phyloP scores from a whole-genome alignment of 2,329 filamentous ascomycete species.

The Penicillium polonicum region DNA sequence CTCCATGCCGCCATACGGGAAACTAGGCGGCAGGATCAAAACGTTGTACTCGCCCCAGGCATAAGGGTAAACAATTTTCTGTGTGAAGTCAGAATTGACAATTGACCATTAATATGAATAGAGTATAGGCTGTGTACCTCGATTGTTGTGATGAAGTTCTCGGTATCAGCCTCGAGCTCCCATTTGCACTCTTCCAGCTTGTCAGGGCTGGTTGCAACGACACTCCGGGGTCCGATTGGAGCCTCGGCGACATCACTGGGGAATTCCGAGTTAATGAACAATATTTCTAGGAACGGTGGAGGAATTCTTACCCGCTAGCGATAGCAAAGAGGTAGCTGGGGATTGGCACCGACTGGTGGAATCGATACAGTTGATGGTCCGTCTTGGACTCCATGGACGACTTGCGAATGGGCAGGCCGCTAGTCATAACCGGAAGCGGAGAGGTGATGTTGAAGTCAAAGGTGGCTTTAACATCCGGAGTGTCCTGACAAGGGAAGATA shows the following conservation, averaged over 20 bases:
- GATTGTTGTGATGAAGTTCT: constrained; percentile 84
- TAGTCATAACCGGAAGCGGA: constrained; percentile 84
- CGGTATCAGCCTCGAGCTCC: constrained; percentile 88
- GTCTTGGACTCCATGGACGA: constrained; percentile 54
- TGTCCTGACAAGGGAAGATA: constrained; percentile 95
- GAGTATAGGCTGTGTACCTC: constrained; percentile 57
- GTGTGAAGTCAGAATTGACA: constrained; percentile 13
- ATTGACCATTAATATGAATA: background rate
- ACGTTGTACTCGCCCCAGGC: constrained; percentile 96
- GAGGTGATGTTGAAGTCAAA: constrained; percentile 87
- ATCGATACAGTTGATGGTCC: constrained; percentile 68
- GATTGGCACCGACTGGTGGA: constrained; percentile 88
- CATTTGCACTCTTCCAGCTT: constrained; percentile 80
- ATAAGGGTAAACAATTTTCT: constrained; percentile 76
- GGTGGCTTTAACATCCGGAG: constrained; percentile 94
- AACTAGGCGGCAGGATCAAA: constrained; percentile 82
- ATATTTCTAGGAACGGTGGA: background rate
- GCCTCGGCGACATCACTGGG: constrained; percentile 77
- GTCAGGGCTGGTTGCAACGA: constrained; percentile 84
- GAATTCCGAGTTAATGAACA: background rate
- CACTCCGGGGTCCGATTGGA: constrained; percentile 79
- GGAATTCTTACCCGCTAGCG: constrained; percentile 55
- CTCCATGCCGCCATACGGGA: constrained; percentile 81
- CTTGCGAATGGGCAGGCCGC: constrained; percentile 64
- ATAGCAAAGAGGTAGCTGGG: constrained; percentile 94